Evolutionary conservation across 228 moss, liverwort and hornwort genomes (phyloP).

Genomic region (Sphagnum fallax): DNA sequence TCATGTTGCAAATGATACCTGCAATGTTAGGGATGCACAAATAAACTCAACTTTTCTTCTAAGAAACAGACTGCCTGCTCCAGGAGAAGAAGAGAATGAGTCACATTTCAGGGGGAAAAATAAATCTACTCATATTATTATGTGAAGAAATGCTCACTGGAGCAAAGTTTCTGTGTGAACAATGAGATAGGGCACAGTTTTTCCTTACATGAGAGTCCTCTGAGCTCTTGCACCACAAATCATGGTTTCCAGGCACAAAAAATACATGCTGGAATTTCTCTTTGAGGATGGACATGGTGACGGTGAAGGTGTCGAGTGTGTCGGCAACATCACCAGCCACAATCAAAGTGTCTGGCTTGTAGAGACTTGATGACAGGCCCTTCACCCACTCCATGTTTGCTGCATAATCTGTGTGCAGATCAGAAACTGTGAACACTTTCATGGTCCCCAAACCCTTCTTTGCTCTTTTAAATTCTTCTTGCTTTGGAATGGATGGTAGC

Average conservation of each 20-base stretch:
- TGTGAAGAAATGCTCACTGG: too few relatives aligned
- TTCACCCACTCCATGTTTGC: conserved; percentile 77
- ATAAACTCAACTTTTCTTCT: neutral
- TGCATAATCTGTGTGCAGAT: conserved; percentile 77
- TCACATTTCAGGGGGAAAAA: too few relatives aligned
- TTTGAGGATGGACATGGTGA: conserved; percentile 56
- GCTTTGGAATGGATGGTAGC: too few relatives aligned
- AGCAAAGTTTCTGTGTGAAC: too few relatives aligned
- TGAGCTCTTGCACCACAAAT: conserved; percentile 70
- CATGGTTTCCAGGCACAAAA: conserved; percentile 87
- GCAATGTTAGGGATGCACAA: neutral
- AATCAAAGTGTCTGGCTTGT: conserved; percentile 58
- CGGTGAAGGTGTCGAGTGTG: conserved; percentile 48
- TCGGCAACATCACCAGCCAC: conserved; percentile 84
- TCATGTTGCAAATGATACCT: neutral
- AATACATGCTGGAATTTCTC: conserved; percentile 70
- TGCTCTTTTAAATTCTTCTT: too few relatives aligned
- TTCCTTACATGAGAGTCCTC: conserved; percentile 51
- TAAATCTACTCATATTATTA: neutral
- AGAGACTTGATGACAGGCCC: conserved; percentile 42
- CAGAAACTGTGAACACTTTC: conserved; percentile 75
- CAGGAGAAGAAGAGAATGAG: neutral
- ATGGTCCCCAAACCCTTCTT: conserved; percentile 27
- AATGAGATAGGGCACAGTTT: too few relatives aligned
- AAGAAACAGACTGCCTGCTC: neutral